These are phyloP conservation scores for Metarhizium sp. DNA, from an alignment of 2,329 filamentous ascomycete species.

Conservation along the genomic window DNA sequence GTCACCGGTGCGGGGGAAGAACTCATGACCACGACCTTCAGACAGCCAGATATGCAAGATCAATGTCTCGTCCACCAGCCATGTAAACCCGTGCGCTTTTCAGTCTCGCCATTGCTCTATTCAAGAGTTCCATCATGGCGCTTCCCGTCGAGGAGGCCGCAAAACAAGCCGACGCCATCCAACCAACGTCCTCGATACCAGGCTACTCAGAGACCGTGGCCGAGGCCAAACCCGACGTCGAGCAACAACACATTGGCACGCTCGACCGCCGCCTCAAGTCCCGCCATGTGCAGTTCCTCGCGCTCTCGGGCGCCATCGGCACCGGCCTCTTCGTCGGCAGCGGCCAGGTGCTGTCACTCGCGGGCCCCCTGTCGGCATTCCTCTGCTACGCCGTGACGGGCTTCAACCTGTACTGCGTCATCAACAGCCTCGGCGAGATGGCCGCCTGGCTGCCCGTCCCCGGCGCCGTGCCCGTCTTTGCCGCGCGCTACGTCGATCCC, in stretches of 20 bases:
- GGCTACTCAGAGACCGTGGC: background rate
- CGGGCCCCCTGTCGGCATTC: slow-evolving; percentile 31
- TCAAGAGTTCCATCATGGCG: background rate
- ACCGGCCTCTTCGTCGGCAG: slow-evolving; percentile 35
- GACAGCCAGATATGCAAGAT: no score
- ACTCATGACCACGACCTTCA: no score
- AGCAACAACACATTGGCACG: slow-evolving; percentile 20
- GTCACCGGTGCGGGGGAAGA: no score
- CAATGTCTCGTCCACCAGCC: no score
- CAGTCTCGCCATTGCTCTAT: background rate
- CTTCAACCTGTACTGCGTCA: slow-evolving; percentile 38
- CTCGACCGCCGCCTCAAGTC: slow-evolving; percentile 29
- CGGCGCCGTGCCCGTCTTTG: slow-evolving; percentile 41
- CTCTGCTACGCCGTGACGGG: slow-evolving; percentile 33
- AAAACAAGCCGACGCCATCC: background rate
- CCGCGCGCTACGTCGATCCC: slow-evolving; percentile 37
- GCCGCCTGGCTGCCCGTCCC: slow-evolving; percentile 52
- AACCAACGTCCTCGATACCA: background rate
- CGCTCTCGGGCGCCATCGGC: slow-evolving; percentile 31
- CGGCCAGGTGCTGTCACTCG: slow-evolving; percentile 32
- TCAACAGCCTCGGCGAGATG: slow-evolving; percentile 45
- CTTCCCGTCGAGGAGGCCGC: background rate
- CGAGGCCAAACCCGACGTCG: background rate
- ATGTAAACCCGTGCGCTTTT: no score
- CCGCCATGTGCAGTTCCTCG: slow-evolving; percentile 32